Percentiles rank a stretch among this genome's conserved stretches.
Conservation (phyloP, 768 basidiomycete species). For the Suillus luteus region DNA sequence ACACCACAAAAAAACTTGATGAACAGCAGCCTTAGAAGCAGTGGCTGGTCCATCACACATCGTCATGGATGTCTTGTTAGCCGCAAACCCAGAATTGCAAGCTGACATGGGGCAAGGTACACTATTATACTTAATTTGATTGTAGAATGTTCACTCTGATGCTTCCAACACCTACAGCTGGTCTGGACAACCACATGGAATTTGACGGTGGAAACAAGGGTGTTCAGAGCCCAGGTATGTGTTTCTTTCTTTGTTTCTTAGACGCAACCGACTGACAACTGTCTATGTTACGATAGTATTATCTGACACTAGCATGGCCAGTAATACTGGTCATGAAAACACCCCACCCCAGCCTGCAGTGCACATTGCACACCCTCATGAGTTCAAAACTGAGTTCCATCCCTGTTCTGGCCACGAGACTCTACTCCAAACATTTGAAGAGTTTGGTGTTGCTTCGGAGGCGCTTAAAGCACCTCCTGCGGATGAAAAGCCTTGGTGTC, state of each 20-base stretch:
- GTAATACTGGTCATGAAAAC: not conserved
- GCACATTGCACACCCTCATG: not conserved
- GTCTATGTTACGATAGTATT: not conserved
- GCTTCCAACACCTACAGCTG: not conserved
- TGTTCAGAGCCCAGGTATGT: not conserved
- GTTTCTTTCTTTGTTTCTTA: not conserved
- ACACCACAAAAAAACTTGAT: not conserved
- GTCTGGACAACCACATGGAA: not conserved
- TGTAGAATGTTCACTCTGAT: not conserved
- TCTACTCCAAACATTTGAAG: conserved; percentile 18
- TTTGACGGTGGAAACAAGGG: not conserved
- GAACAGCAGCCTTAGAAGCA: not conserved
- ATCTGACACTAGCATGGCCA: not conserved
- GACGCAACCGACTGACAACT: not conserved
- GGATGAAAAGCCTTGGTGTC: conserved; percentile 15
- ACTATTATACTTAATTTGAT: not conserved
- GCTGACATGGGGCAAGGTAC: not conserved
- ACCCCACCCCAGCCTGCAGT: not conserved
- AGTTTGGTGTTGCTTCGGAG: conserved; percentile 11
- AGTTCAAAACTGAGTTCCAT: conserved; percentile 31
- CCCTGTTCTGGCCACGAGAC: conserved; percentile 17
- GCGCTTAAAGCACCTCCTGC: not conserved
- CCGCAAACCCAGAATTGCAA: not conserved
- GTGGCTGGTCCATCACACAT: not conserved
- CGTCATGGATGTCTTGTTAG: not conserved